Evolutionary conservation across 1,284 basidiomycete genomes (phyloP).

Genomic region (Fomitopsis betulina): DNA sequence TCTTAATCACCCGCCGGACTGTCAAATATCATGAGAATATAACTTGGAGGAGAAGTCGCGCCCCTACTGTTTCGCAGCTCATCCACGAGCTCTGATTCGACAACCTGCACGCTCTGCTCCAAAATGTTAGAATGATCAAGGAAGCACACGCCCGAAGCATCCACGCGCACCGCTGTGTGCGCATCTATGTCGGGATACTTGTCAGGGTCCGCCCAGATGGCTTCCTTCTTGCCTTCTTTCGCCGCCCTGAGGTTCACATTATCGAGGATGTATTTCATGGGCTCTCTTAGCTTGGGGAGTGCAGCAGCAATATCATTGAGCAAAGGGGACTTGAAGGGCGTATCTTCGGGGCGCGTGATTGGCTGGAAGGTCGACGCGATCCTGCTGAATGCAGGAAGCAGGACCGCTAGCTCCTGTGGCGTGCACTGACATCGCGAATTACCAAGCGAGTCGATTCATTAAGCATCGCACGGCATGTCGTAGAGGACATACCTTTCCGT

Average conservation of each 20-base stretch:
- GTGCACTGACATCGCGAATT: slow-evolving; percentile 52
- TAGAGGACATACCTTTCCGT: slow-evolving; percentile 63
- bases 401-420: slow-evolving; percentile 76
- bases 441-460: background rate
- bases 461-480: background rate
- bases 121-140: background rate
- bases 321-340: slow-evolving; percentile 59
- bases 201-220: slow-evolving; percentile 71
- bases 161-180: slow-evolving; percentile 34
- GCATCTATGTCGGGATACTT: slow-evolving; percentile 67
- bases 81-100: slow-evolving; percentile 71
- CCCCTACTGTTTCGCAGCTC: slow-evolving; percentile 68
- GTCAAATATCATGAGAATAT: background rate
- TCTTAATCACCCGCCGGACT: slow-evolving; percentile 74
- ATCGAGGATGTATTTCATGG: slow-evolving; percentile 53
- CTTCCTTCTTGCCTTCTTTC: slow-evolving; percentile 62
- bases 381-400: slow-evolving; percentile 76
- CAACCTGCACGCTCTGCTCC: slow-evolving; percentile 48
- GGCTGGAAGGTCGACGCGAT: slow-evolving; percentile 66
- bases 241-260: slow-evolving; percentile 66
- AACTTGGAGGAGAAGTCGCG: background rate
- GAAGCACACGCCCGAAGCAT: background rate
- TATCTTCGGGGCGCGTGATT: slow-evolving; percentile 36
- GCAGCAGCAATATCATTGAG: slow-evolving; percentile 71
- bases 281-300: slow-evolving; percentile 61